Evolutionary conservation across 768 basidiomycete genomes (phyloP), one percentile per base, ranked within the genome.

Genomic region (Leccinum aurantiacum): DNA sequence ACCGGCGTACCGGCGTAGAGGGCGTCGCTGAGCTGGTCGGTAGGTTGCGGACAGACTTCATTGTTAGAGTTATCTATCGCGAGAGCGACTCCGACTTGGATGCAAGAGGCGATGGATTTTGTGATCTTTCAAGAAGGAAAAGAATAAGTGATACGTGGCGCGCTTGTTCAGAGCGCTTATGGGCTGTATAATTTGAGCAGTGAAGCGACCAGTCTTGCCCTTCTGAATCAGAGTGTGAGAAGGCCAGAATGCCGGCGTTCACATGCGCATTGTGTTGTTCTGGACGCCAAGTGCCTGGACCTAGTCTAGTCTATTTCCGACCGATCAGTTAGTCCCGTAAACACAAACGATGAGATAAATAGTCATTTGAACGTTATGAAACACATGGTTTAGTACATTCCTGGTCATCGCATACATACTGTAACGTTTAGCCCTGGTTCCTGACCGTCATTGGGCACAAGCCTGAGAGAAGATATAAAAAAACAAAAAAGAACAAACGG

Each of bases 61-160:
- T 67, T 64, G 38, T n/a, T 9, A 55, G 68, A 73, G 31, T 5
- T 58, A 22, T 24, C 35, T 9, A 72, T 62, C 4, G 65, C 63
- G 9, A 73, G 71, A 24, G 72, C 72, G 14, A 73, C 69, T 29
- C 72, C 71, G n/a, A 74, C 69, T 53, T 72, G 70, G 52, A 62
- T 64, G 56, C 65, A 65, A 8, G 52, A 52, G 13, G 46, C 57
- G 1, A 66, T 31, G 22, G 69, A 73, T 29, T 0, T 19, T 74
- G 15, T 10, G 55, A 27, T 14, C 3, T 41, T 14, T 37, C 14
- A 37, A 41, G 33, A 38, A 19, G 46, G 27, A 47, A 17, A 13
- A 13, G 29, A 8, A 11, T 27, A 27, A 27, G 4, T 9, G 27
- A 5, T 19, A n/a, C 9, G 51, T 15, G 14, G 15, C 17, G 38